A percentile compares a stretch with the other conserved stretches of the same genome.
phyloP scores from a whole-genome alignment of 768 basidiomycete species.

The Mrakia gelida region DNA sequence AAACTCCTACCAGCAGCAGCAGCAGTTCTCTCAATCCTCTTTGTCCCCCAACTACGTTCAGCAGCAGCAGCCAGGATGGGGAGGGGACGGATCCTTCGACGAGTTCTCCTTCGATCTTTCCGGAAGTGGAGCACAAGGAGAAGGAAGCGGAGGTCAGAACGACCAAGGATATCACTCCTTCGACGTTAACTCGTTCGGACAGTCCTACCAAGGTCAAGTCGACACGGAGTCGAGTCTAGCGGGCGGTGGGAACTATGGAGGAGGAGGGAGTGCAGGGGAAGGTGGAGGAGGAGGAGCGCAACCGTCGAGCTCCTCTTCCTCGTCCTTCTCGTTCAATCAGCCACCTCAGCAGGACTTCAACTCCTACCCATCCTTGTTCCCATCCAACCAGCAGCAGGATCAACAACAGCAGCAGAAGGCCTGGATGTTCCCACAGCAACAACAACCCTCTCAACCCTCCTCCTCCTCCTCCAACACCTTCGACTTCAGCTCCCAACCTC shows the following conservation, averaged over 20 bases:
- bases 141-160: neutral
- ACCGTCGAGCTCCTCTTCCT: neutral
- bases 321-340: neutral
- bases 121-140: neutral
- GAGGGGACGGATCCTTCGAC: neutral
- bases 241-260: neutral
- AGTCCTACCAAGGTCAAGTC: too few relatives aligned
- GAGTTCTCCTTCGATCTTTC: neutral
- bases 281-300: neutral
- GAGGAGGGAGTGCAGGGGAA: neutral
- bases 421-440: neutral
- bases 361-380: neutral
- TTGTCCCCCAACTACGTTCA: neutral
- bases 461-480: neutral
- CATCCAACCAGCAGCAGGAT: neutral
- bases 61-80: neutral
- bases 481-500: constrained; percentile 14
- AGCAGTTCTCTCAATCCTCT: neutral
- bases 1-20: neutral
- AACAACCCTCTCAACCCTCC: constrained; percentile 2
- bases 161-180: neutral
- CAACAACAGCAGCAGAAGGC: neutral
- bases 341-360: neutral
- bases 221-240: too few relatives aligned
- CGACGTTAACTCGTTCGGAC: neutral